These are phyloP conservation scores for Sugiyamaella pinicola DNA, from an alignment of 1,139 yeast species.

Conservation along the genomic window DNA sequence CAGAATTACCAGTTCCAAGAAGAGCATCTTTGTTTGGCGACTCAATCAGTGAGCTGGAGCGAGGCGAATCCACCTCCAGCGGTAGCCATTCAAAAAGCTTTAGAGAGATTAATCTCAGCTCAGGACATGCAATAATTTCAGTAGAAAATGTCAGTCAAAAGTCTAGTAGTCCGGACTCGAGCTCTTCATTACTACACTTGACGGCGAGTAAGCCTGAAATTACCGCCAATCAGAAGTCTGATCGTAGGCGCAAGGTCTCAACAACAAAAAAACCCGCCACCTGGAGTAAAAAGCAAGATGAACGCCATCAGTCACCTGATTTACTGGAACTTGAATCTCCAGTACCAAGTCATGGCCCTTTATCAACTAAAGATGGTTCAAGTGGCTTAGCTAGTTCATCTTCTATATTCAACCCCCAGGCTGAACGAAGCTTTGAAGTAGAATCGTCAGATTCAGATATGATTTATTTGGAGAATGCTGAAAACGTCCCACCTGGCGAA, in stretches of 20 bases:
- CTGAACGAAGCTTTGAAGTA: neutral
- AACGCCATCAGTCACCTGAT: too few species aligned
- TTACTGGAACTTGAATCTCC: slow-evolving; percentile 3
- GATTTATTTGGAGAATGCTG: slow-evolving; percentile 13
- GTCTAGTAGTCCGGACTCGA: too few species aligned
- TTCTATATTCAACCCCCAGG: neutral
- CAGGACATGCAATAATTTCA: slow-evolving; percentile 1
- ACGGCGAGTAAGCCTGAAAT: too few species aligned
- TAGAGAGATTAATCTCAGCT: neutral
- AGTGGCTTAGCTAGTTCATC: neutral
- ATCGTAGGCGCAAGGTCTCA: neutral
- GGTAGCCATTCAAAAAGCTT: slow-evolving; percentile 2
- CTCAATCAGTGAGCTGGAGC: neutral
- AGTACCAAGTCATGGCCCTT: slow-evolving; percentile 3
- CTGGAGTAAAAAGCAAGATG: too few species aligned
- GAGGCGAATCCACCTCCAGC: neutral
- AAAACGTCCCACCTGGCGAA: slow-evolving; percentile 18
- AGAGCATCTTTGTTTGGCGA: slow-evolving; percentile 10
- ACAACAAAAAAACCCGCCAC: too few species aligned
- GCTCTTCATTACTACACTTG: too few species aligned
- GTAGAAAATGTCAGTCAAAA: too few species aligned
- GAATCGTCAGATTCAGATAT: slow-evolving; percentile 13
- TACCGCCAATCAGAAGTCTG: neutral
- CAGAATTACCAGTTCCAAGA: slow-evolving; percentile 12
- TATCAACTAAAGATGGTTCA: slow-evolving; percentile 3